Percentiles rank a stretch among this genome's conserved stretches.
Evolutionary conservation across 2,329 filamentous ascomycete species (phyloP).

Genomic region (Aspergillus pseudoterreus): DNA sequence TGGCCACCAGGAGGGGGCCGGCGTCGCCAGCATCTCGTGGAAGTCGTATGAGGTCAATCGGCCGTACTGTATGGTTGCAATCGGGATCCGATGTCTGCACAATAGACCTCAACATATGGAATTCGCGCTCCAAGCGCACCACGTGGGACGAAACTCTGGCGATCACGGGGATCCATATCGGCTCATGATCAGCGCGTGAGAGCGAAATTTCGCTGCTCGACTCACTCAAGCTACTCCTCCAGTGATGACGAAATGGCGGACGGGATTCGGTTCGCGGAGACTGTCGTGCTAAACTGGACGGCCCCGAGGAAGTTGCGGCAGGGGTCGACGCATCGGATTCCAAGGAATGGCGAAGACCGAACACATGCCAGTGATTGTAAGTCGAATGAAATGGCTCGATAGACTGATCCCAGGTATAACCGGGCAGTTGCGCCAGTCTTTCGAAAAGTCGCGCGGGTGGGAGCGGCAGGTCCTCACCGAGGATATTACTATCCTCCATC

Average conservation of each 20-base stretch:
- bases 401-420: slow-evolving; percentile 73
- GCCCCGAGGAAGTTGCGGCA: slow-evolving; percentile 42
- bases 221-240: slow-evolving; percentile 51
- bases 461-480: slow-evolving; percentile 47
- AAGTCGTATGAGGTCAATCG: slow-evolving; percentile 74
- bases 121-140: slow-evolving; percentile 80
- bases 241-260: slow-evolving; percentile 42
- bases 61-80: slow-evolving; percentile 72
- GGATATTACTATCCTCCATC: slow-evolving; percentile 35
- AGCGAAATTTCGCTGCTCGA: slow-evolving; percentile 42
- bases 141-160: slow-evolving; percentile 80
- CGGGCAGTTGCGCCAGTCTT: slow-evolving; percentile 67
- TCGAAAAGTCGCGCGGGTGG: slow-evolving; percentile 68
- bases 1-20: slow-evolving; percentile 68
- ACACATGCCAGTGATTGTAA: slow-evolving; percentile 86
- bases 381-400: slow-evolving; percentile 51
- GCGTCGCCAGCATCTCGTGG: slow-evolving; percentile 66
- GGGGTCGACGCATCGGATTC: slow-evolving; percentile 47
- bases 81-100: slow-evolving; percentile 67
- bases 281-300: slow-evolving; percentile 41
- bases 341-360: slow-evolving; percentile 56
- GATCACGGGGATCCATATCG: slow-evolving; percentile 61
- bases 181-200: slow-evolving; percentile 38
- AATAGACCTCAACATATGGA: slow-evolving; percentile 73
- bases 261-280: slow-evolving; percentile 42